These are phyloP conservation scores for Trametes sp. DNA, from an alignment of 1,284 basidiomycete species.

Conservation along the genomic window DNA sequence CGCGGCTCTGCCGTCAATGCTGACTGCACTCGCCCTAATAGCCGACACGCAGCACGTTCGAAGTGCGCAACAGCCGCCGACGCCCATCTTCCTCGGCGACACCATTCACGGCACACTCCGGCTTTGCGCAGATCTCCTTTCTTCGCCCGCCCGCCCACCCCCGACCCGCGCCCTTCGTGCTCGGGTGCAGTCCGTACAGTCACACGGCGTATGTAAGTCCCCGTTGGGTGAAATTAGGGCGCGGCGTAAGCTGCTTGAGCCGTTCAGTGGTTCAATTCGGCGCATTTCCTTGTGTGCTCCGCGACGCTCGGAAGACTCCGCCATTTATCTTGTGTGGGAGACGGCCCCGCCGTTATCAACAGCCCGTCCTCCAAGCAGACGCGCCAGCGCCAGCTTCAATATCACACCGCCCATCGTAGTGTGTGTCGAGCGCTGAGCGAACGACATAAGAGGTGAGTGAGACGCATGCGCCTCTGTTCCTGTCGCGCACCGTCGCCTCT, in stretches of 20 bases:
- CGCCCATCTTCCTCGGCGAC: neutral
- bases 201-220: no score
- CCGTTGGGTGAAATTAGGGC: neutral
- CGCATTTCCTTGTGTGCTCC: no score
- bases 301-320: no score
- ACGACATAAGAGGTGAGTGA: neutral
- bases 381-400: neutral
- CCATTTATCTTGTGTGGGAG: no score
- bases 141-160: neutral
- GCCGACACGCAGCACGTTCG: neutral
- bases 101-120: neutral
- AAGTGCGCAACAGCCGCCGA: neutral
- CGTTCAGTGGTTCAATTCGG: no score
- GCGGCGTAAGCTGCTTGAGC: neutral
- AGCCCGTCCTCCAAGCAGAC: neutral
- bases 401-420: neutral
- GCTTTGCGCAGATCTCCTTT: neutral
- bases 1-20: neutral
- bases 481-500: neutral
- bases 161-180: neutral
- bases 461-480: neutral
- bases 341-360: no score
- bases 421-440: neutral
- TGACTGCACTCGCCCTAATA: neutral
- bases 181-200: neutral